Conservation (phyloP, 2,329 filamentous ascomycete genomes). For the Botryotinia globosa region DNA sequence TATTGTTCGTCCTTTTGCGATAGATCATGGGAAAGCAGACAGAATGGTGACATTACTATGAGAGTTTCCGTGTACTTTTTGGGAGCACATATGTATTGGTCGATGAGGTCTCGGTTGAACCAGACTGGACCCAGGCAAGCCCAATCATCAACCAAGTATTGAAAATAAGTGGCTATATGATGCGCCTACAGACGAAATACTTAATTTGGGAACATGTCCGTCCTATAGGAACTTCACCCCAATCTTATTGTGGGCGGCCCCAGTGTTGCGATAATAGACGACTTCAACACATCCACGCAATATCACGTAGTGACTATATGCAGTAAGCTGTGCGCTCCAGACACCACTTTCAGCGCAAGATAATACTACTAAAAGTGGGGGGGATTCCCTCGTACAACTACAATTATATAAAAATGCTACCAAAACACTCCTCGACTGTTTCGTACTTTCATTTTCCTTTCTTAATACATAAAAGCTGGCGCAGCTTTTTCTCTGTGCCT, state of each 20-base stretch:
- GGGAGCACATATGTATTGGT: not conserved
- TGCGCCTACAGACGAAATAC: not conserved
- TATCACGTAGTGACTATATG: not conserved
- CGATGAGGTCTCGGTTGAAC: no score
- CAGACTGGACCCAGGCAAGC: not conserved
- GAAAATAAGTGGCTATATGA: not conserved
- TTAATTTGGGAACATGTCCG: not conserved
- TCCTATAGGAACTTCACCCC: not conserved
- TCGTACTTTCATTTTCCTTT: not conserved
- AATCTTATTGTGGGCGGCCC: not conserved
- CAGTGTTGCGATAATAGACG: not conserved
- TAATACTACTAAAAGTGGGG: not conserved
- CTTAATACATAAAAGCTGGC: not conserved
- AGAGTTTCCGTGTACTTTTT: not conserved
- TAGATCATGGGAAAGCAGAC: not conserved
- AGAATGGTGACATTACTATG: not conserved
- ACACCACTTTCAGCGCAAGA: not conserved
- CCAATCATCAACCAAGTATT: not conserved
- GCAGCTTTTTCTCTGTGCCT: not conserved
- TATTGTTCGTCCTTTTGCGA: not conserved
- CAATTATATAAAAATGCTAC: not conserved
- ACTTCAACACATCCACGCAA: not conserved
- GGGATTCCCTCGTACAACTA: not conserved
- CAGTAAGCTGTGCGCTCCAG: not conserved
- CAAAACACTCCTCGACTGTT: not conserved